A percentile compares a stretch with the other conserved stretches of the same genome.
phyloP scores from a whole-genome alignment of 257 asterid genomes.

The Ophiorrhiza pumila region DNA sequence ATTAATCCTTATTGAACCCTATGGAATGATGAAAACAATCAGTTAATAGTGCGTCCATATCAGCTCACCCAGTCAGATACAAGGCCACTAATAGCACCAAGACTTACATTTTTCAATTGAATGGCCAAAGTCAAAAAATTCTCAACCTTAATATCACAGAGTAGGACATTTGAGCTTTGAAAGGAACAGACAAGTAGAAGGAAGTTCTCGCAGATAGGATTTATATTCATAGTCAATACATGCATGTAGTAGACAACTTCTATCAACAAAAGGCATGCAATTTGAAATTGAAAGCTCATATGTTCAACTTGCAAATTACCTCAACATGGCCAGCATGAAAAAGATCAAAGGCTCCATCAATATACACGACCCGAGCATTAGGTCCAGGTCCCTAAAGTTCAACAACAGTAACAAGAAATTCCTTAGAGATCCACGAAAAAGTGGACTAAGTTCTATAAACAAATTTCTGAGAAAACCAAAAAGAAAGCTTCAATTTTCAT shows the following conservation, averaged over 20 bases:
- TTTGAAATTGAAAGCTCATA: neutral
- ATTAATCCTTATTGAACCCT: neutral
- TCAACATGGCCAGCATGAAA: slow-evolving; percentile 97
- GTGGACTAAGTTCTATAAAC: neutral
- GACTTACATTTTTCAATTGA: neutral
- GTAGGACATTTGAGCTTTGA: neutral
- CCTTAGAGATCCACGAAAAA: slow-evolving; percentile 12
- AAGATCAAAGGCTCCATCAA: slow-evolving; percentile 96
- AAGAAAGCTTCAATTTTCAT: neutral
- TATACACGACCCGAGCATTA: slow-evolving; percentile 83
- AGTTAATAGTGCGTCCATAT: neutral
- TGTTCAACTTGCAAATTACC: slow-evolving; percentile 35
- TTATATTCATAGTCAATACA: neutral
- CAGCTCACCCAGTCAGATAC: neutral
- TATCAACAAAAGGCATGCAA: neutral
- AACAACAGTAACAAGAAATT: slow-evolving; percentile 18
- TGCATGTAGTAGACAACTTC: neutral
- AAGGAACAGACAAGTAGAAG: no score
- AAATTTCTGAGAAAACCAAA: neutral
- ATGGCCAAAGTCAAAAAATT: neutral
- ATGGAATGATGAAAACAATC: slow-evolving; percentile 1
- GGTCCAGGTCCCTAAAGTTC: slow-evolving; percentile 80
- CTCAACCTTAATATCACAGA: neutral
- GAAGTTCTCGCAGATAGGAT: neutral
- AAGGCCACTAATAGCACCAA: neutral